These are phyloP conservation scores for Lepiota venenata DNA, from an alignment of 768 basidiomycete species.

Conservation along the genomic window DNA sequence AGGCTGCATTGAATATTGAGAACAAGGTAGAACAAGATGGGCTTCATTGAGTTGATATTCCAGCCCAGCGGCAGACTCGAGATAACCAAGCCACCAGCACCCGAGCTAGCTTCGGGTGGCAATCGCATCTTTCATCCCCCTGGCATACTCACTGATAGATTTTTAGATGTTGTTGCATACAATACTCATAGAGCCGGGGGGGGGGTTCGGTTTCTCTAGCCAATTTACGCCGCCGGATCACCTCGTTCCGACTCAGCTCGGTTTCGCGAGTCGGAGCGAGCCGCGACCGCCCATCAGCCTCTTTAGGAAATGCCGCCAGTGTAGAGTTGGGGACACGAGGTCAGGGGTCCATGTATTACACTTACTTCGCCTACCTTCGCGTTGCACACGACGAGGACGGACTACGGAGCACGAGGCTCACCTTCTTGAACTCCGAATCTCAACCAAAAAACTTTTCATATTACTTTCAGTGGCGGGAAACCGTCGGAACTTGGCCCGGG, in stretches of 20 bases:
- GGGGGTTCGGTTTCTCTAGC: neutral
- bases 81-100: too few relatives aligned
- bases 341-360: neutral
- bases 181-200: too few relatives aligned
- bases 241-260: neutral
- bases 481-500: too few relatives aligned
- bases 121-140: too few relatives aligned
- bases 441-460: too few relatives aligned
- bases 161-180: too few relatives aligned
- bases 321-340: neutral
- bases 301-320: neutral
- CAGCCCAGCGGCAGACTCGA: too few relatives aligned
- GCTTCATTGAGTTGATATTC: too few relatives aligned
- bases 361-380: neutral
- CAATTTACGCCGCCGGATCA: neutral
- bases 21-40: too few relatives aligned
- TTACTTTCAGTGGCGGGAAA: neutral
- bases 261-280: neutral
- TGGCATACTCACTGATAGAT: too few relatives aligned
- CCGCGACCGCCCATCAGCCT: neutral
- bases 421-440: neutral
- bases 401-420: constrained; percentile 2
- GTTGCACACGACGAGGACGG: neutral
- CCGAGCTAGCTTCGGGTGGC: too few relatives aligned
- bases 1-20: too few relatives aligned